A percentile compares a stretch with the other conserved stretches of the same genome.
Conservation (phyloP, 306 rosid species). For the Fragaria ananassa region DNA sequence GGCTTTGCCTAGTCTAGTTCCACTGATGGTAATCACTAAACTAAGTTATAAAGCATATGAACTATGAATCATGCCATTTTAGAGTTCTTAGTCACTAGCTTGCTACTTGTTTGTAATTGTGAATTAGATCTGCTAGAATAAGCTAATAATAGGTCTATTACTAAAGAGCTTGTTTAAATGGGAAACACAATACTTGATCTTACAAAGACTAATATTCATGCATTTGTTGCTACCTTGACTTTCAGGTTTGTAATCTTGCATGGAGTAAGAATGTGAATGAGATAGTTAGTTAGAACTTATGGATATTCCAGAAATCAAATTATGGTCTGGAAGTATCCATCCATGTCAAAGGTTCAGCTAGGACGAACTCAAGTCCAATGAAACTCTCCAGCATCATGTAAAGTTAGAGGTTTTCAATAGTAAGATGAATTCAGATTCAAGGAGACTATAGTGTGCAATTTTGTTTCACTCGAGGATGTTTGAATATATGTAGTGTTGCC, state of each 20-base stretch:
- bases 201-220: neutral
- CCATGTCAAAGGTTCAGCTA: conserved; percentile 64
- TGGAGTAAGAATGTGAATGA: conserved; percentile 99
- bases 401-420: conserved; percentile 66
- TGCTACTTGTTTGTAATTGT: too few species aligned
- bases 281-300: conserved; percentile 87
- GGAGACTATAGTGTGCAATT: conserved; percentile 19
- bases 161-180: neutral
- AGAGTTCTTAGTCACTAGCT: too few species aligned
- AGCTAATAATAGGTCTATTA: too few species aligned
- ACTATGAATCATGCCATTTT: too few species aligned
- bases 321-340: conserved; percentile 98
- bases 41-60: too few species aligned
- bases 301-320: conserved; percentile 96
- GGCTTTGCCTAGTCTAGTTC: too few species aligned
- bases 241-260: conserved; percentile 88
- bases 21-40: too few species aligned
- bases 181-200: conserved; percentile 16
- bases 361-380: conserved; percentile 56
- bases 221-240: conserved; percentile 1
- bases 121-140: too few species aligned
- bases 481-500: too few species aligned
- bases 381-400: conserved; percentile 17
- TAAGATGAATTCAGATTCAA: conserved; percentile 78
- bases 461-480: neutral